Percentiles rank a stretch among this genome's conserved stretches.
Conservation (phyloP, 305 asterid species). For the Fraxinus floribunda region DNA sequence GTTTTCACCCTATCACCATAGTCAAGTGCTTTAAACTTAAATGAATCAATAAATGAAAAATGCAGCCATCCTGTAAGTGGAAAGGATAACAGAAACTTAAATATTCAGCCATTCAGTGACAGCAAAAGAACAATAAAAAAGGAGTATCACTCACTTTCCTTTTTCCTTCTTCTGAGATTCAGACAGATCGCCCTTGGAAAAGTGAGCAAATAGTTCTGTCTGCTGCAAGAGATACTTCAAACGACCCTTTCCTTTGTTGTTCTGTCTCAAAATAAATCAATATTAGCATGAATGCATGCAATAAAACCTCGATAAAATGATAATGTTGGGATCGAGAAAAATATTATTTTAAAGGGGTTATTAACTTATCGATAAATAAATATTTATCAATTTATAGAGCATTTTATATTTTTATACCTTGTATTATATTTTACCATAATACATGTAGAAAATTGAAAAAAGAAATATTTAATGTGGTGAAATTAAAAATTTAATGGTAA, state of each 20-base stretch:
- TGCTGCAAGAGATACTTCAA: constrained; percentile 91
- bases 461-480: not conserved
- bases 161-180: constrained; percentile 65
- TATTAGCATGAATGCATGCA: not conserved
- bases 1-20: not conserved
- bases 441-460: not conserved
- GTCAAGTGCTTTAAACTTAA: not conserved
- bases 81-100: not conserved
- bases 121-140: not conserved
- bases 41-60: not conserved
- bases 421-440: not conserved
- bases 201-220: constrained; percentile 97
- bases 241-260: constrained; percentile 93
- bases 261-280: constrained; percentile 50
- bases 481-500: no score
- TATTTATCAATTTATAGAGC: not conserved
- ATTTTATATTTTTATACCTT: not conserved
- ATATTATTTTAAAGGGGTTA: not conserved
- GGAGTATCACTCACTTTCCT: constrained; percentile 56
- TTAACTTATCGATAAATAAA: not conserved
- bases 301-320: not conserved
- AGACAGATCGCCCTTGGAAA: constrained; percentile 86
- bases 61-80: not conserved
- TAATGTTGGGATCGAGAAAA: not conserved
- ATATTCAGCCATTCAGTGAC: not conserved